A percentile compares a stretch with the other conserved stretches of the same genome.
Evolutionary conservation across 768 basidiomycete species (phyloP).

Genomic region (Coprinellus micaceus): DNA sequence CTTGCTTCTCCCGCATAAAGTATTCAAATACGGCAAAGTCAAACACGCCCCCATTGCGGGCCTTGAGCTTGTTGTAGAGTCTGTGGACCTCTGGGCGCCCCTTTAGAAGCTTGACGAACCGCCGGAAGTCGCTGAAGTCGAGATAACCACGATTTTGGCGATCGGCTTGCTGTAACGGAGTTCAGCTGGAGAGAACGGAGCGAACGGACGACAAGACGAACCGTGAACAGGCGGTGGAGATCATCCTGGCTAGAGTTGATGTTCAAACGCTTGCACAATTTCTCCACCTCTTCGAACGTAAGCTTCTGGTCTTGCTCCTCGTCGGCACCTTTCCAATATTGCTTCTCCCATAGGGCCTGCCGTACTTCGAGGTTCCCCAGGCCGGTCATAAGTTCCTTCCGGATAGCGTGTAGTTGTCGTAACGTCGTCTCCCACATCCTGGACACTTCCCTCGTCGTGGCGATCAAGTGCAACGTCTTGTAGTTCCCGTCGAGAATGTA

Average conservation of each 20-base stretch:
- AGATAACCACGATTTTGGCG: slow-evolving; percentile 51
- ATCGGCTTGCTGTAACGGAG: slow-evolving; percentile 61
- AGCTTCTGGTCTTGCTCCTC: slow-evolving; percentile 57
- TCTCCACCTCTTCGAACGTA: slow-evolving; percentile 72
- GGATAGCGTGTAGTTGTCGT: slow-evolving; percentile 60
- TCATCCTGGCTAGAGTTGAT: slow-evolving; percentile 61
- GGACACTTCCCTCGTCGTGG: slow-evolving; percentile 51
- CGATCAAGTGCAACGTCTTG: slow-evolving; percentile 85
- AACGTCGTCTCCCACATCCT: slow-evolving; percentile 63
- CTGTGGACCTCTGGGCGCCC: slow-evolving; percentile 74
- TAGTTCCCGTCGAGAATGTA: slow-evolving; percentile 75
- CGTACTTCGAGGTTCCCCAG: slow-evolving; percentile 66
- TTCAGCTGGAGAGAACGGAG: slow-evolving; percentile 3
- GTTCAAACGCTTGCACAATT: slow-evolving; percentile 68
- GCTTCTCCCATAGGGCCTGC: slow-evolving; percentile 76
- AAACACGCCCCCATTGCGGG: slow-evolving; percentile 30
- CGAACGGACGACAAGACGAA: slow-evolving; percentile 17
- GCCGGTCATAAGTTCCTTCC: slow-evolving; percentile 73
- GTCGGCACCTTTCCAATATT: slow-evolving; percentile 79
- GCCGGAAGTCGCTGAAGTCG: slow-evolving; percentile 78
- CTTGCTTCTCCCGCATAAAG: slow-evolving; percentile 48
- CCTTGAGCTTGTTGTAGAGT: slow-evolving; percentile 48
- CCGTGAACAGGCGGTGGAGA: slow-evolving; percentile 58
- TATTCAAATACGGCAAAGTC: slow-evolving; percentile 39
- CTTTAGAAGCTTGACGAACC: slow-evolving; percentile 83